Base-by-base conservation (phyloP, 306 rosid genomes). In the Lathyrus sativus region DNA sequence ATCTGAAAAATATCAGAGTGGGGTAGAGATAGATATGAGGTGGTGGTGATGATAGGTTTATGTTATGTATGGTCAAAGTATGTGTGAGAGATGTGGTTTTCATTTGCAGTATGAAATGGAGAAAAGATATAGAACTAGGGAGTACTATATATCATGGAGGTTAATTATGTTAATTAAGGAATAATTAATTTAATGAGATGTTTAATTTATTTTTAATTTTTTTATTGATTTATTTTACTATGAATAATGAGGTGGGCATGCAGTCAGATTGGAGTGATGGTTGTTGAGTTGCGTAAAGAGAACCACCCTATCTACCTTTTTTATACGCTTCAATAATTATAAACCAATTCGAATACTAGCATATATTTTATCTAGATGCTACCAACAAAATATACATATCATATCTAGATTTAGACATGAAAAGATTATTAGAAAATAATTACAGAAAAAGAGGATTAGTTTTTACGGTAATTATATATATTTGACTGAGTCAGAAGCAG, bases 181-280 rank as follows among this genome's bases (percentile, higher is more conserved):
- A 39, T 62, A 2, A 9, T 45, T 45, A 46, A 11, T 17, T 45
- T 45, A 19, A 44, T 65, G 2, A 33, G 15, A 49, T 67, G 12
- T 70, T 13, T 22, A 29, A 14, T 29, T 38, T 18, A 12, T 39
- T 9, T 19, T 10, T 19, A 9, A 11, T 5, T 55, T 28, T n/a
- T 17, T 62, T 37, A 9, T 7, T 29, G 4, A 49, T 26, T 65
- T 67, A 4, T 13, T 18, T 33, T 18, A 24, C 15, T 48, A 0
- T 44, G 61, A 64, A 79, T 73, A 29, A 73, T 73, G 87, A 82
- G 82, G 88, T 82, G 85, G 84, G 95, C 86, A 82, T 82, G 85
- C 90, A 80, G 83, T 87, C 87, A 76, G 74, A 87, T 41, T 60
- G 61, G 78, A 71, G 85, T 71, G 78, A 78, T 76, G 89, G 88